Evolutionary conservation across 352 stramenopile genomes (phyloP), one percentile per base, ranked within the genome.

Genomic region (Globisporangium alternatum): DNA sequence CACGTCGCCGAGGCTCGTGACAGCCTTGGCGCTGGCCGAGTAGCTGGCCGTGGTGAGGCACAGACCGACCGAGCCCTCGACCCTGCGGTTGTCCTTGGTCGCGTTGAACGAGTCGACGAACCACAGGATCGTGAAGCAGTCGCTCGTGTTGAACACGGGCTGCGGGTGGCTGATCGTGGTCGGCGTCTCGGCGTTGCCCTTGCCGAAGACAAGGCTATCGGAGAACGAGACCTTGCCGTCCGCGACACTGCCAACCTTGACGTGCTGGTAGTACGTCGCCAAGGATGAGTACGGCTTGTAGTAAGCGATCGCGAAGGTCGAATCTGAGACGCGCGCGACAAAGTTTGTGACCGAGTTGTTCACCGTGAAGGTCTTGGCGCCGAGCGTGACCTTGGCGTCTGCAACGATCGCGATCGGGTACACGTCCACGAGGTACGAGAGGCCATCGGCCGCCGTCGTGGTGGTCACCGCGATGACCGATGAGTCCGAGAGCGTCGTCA

Each of bases 331-430:
- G 39, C 78, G 78, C 41, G 77, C 76, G 56, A 93, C 72, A 56
- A 89, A 91, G 68, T 75, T 91, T 56, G 80, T 90, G 47, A 61
- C 69, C 67, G 78, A 88, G 66, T 76, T 81, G 62, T 88, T 89
- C 70, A 71, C 77, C 0, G 68, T 77, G 31, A 81, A 67, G 13
- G 79, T 69, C 25, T 76, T 78, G 55, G 76, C 70, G 21, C 80
- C 73, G 51, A 89, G 60, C 28, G 62, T 66, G 28, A 88, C 71
- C 51, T 60, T 71, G 56, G 62, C 68, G 57, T 80, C 70, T 9
- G 62, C 35, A 17, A 9, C 69, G 67, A 92, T 86, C n/a, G 66
- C 69, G 37, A 77, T 74, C 9, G 78, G 78, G 56, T 79, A 77
- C 43, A 84, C 67, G 63, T 75, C 83, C 21, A 70, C 73, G 13